phyloP scores from a whole-genome alignment of 148 eudicot genomes.

The Spergularia bocconei region DNA sequence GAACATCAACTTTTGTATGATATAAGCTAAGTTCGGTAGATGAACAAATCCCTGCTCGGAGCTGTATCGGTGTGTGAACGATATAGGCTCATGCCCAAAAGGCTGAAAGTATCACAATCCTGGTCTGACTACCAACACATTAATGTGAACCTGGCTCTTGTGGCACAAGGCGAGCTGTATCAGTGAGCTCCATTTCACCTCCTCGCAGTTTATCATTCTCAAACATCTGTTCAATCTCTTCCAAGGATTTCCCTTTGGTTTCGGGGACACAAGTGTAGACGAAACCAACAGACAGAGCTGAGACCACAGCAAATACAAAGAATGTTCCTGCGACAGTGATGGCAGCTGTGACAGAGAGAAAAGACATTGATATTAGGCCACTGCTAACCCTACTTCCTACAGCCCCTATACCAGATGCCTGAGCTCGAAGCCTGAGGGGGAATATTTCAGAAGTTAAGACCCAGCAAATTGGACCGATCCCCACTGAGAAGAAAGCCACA shows the following conservation, averaged over 20 bases:
- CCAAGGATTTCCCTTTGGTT: slow-evolving; percentile 81
- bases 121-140: neutral
- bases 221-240: slow-evolving; percentile 71
- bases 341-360: slow-evolving; percentile 53
- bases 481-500: slow-evolving; percentile 87
- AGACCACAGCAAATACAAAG: slow-evolving; percentile 59
- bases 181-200: slow-evolving; percentile 56
- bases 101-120: neutral
- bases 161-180: slow-evolving; percentile 46
- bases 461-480: slow-evolving; percentile 91
- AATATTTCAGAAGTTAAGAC: slow-evolving; percentile 77
- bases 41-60: neutral
- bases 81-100: neutral
- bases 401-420: slow-evolving; percentile 77
- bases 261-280: slow-evolving; percentile 73
- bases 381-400: slow-evolving; percentile 84
- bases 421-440: slow-evolving; percentile 83
- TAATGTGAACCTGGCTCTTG: slow-evolving; percentile 15
- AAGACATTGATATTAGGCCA: slow-evolving; percentile 75
- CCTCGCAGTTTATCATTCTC: slow-evolving; percentile 34
- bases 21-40: neutral
- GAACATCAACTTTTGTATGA: neutral
- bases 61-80: neutral
- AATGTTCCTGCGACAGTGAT: slow-evolving; percentile 75
- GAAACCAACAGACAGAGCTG: slow-evolving; percentile 59